phyloP scores from a whole-genome alignment of 2,329 filamentous ascomycete species.

The Neofusicoccum ribis region DNA sequence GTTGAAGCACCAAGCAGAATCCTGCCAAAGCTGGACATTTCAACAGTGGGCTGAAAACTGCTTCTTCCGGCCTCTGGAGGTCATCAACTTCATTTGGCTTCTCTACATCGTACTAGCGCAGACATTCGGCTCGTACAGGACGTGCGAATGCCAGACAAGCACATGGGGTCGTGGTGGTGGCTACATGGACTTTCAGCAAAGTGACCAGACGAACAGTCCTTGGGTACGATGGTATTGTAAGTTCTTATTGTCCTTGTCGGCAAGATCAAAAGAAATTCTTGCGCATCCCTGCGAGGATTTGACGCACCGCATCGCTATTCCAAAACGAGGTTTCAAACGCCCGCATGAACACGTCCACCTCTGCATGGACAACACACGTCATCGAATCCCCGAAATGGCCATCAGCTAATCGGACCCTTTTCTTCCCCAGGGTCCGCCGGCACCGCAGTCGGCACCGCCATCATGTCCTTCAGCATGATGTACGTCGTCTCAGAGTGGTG shows the following conservation, averaged over 20 bases:
- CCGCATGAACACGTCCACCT: too few relatives aligned
- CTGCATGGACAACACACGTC: too few relatives aligned
- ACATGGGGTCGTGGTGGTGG: conserved; percentile 41
- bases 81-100: conserved; percentile 41
- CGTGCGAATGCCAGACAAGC: conserved; percentile 44
- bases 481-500: conserved; percentile 42
- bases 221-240: conserved; percentile 33
- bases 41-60: conserved; percentile 28
- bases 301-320: too few relatives aligned
- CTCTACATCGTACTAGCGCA: conserved; percentile 42
- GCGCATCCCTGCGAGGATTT: too few relatives aligned
- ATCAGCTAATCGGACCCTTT: too few relatives aligned
- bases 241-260: not conserved
- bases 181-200: conserved; percentile 42
- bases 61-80: conserved; percentile 36
- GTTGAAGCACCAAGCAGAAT: not conserved
- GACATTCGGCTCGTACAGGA: conserved; percentile 44
- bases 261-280: not conserved
- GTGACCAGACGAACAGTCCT: conserved; percentile 31
- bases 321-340: too few relatives aligned
- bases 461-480: conserved; percentile 36
- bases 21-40: not conserved
- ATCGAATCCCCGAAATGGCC: too few relatives aligned
- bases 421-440: conserved; percentile 27
- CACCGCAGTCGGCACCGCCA: conserved; percentile 30